Evolutionary conservation across 495 filamentous ascomycete species (phyloP).

Genomic region (Talaromyces adpressus): DNA sequence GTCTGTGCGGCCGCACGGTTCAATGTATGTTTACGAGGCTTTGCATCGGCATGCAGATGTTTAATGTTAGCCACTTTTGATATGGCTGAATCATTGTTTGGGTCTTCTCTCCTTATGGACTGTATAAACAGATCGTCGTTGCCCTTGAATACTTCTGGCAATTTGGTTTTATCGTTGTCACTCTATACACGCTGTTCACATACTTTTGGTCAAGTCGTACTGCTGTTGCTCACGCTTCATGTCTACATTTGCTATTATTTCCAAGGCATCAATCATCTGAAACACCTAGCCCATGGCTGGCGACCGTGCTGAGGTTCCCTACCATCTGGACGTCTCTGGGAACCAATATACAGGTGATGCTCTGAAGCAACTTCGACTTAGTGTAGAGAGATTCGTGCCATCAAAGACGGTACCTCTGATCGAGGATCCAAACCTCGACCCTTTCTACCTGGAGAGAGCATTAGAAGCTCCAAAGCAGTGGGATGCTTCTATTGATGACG

Average conservation of each 20-base stretch:
- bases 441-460: slow-evolving; percentile 40
- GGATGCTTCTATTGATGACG: slow-evolving; percentile 19
- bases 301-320: slow-evolving; percentile 12
- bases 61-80: slow-evolving; percentile 4
- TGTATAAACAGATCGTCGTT: slow-evolving; percentile 40
- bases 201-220: background rate
- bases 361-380: slow-evolving; percentile 5
- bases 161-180: background rate
- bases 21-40: slow-evolving; percentile 36
- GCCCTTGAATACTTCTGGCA: slow-evolving; percentile 14
- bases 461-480: slow-evolving; percentile 24
- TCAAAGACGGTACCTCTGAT: slow-evolving; percentile 9
- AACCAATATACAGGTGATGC: slow-evolving; percentile 7
- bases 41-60: slow-evolving; percentile 36
- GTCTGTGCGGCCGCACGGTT: slow-evolving; percentile 26
- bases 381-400: background rate
- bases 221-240: background rate
- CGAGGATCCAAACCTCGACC: slow-evolving; percentile 37
- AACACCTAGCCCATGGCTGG: slow-evolving; percentile 34
- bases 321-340: slow-evolving; percentile 6
- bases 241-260: background rate
- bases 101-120: slow-evolving; percentile 16
- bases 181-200: background rate
- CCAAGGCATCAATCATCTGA: background rate
- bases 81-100: slow-evolving; percentile 12